Conservation (phyloP, 352 stramenopile genomes). For the Globisporangium iwayamae region DNA sequence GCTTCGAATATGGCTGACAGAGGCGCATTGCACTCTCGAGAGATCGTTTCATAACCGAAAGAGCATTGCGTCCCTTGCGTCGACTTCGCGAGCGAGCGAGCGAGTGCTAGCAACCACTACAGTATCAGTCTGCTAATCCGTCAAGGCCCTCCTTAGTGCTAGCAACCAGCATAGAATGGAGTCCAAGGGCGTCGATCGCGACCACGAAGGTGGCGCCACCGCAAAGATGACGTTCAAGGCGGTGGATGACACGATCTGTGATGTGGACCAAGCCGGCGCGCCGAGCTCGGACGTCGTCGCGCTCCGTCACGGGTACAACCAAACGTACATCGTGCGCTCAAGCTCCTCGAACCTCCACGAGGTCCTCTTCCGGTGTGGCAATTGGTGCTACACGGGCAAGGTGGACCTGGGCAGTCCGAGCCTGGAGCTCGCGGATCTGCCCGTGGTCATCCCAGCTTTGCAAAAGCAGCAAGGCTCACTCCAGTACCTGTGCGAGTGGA, state of each 20-base stretch:
- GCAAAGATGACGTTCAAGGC: conserved; percentile 27
- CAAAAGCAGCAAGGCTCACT: conserved; percentile 92
- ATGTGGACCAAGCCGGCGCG: conserved; percentile 41
- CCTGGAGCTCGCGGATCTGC: conserved; percentile 87
- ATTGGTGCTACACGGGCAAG: conserved; percentile 93
- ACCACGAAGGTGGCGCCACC: conserved; percentile 17
- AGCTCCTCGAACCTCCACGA: conserved; percentile 72
- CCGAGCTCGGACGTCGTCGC: conserved; percentile 66
- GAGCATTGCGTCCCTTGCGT: conserved; percentile 7
- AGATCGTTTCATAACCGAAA: conserved; percentile 6
- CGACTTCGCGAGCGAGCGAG: background rate
- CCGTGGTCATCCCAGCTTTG: conserved; percentile 87
- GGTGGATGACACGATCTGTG: conserved; percentile 26
- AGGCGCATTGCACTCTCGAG: background rate
- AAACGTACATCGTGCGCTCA: conserved; percentile 89
- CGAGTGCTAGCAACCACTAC: background rate
- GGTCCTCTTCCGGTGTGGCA: conserved; percentile 93
- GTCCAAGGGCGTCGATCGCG: conserved; percentile 36
- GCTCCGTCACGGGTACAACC: conserved; percentile 88
- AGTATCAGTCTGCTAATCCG: background rate
- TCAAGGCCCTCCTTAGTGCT: background rate
- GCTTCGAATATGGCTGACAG: background rate
- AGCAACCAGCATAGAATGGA: conserved; percentile 37
- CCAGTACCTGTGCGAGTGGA: conserved; percentile 91
- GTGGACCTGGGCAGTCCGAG: conserved; percentile 80